A percentile compares a stretch with the other conserved stretches of the same genome.
phyloP scores from a whole-genome alignment of 768 basidiomycete species.

The Leccinum truebloodii region DNA sequence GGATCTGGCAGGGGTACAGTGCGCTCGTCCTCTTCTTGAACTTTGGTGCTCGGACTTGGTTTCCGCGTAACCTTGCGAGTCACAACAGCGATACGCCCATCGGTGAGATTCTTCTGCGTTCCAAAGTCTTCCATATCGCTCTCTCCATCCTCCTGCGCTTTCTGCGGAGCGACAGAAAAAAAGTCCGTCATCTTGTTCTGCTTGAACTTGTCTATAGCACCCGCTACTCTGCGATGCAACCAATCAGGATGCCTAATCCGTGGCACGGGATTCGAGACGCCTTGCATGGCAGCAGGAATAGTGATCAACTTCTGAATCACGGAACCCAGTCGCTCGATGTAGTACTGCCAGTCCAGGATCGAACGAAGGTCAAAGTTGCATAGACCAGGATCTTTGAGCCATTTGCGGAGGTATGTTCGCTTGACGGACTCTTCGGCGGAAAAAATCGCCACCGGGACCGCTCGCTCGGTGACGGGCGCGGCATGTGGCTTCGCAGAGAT shows the following conservation, averaged over 20 bases:
- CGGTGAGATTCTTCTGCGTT: constrained; percentile 20
- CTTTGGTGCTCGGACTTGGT: constrained; percentile 43
- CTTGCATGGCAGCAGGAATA: constrained; percentile 98
- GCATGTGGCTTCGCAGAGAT: constrained; percentile 93
- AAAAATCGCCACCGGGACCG: constrained; percentile 96
- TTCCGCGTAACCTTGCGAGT: constrained; percentile 48
- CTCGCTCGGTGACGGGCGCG: constrained; percentile 95
- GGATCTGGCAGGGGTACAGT: constrained; percentile 61
- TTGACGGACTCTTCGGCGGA: constrained; percentile 93
- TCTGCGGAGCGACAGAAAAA: constrained; percentile 46
- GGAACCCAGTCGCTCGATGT: constrained; percentile 95
- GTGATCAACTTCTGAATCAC: constrained; percentile 99
- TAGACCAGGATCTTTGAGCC: constrained; percentile 93
- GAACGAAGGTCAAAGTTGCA: constrained; percentile 87
- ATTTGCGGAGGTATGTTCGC: constrained; percentile 86
- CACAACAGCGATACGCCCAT: constrained; percentile 53
- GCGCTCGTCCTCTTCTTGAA: constrained; percentile 22
- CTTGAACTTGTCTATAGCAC: constrained; percentile 92
- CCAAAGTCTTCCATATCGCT: constrained; percentile 68
- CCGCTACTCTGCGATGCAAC: constrained; percentile 89
- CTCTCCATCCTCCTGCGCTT: constrained; percentile 12
- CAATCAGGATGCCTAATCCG: constrained; percentile 97
- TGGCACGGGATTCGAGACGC: constrained; percentile 94
- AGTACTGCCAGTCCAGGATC: constrained; percentile 98
- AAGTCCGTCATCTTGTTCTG: constrained; percentile 98